These are phyloP conservation scores for Penicillium robsamsonii DNA, from an alignment of 495 filamentous ascomycete species.

Conservation along the genomic window DNA sequence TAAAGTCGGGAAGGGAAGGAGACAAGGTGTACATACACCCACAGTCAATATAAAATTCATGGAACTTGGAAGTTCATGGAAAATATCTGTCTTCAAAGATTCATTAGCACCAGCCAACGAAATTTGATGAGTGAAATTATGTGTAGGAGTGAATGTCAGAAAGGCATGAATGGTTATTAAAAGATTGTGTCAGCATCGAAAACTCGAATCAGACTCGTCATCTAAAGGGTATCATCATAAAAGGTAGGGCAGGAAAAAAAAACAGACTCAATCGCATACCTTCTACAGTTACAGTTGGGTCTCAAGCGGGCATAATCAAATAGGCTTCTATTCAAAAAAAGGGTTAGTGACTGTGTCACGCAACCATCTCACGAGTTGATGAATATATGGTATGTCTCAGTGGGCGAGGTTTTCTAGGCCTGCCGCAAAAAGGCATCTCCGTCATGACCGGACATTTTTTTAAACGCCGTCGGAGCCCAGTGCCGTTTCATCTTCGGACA, in stretches of 20 bases:
- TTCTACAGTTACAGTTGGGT: conserved; percentile 18
- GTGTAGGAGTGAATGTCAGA: conserved; percentile 37
- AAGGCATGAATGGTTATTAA: conserved; percentile 59
- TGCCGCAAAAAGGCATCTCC: conserved; percentile 93
- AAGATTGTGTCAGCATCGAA: conserved; percentile 57
- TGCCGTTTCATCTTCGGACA: conserved; percentile 92
- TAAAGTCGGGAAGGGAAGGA: conserved; percentile 12
- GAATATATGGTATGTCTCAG: conserved; percentile 59
- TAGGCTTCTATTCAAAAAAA: conserved; percentile 21
- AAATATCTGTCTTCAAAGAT: conserved; percentile 16
- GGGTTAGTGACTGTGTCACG: conserved; percentile 35
- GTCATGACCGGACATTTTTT: conserved; percentile 60
- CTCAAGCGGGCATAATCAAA: background rate
- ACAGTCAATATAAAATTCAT: too few species aligned
- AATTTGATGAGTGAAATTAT: conserved; percentile 12
- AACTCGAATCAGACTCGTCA: conserved; percentile 64
- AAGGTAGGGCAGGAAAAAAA: conserved; percentile 20
- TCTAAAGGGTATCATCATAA: conserved; percentile 55
- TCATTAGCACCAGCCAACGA: conserved; percentile 28
- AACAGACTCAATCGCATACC: conserved; percentile 21
- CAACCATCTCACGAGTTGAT: conserved; percentile 20
- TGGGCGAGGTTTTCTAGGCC: conserved; percentile 99
- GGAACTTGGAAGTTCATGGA: conserved; percentile 1
- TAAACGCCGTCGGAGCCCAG: conserved; percentile 90
- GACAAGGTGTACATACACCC: conserved; percentile 35